Conservation (phyloP, 1,284 basidiomycete species). For the Tilletia caries region DNA sequence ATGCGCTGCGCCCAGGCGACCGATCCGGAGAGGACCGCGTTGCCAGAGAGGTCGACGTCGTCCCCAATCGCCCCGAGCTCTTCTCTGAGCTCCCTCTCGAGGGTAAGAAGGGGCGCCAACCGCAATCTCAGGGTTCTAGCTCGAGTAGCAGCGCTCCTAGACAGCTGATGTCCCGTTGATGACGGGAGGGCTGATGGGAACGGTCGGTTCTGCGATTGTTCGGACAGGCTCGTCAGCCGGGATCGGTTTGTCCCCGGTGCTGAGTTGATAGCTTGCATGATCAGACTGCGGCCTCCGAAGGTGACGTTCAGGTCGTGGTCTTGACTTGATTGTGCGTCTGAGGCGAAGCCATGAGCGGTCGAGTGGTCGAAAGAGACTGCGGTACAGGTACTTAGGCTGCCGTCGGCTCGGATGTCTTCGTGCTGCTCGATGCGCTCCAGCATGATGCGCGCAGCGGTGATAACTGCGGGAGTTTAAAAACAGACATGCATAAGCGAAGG, state of each 20-base stretch:
- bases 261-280: background rate
- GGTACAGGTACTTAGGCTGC: no score
- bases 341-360: no score
- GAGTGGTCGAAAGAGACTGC: no score
- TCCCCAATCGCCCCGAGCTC: constrained; percentile 14
- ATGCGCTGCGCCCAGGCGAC: background rate
- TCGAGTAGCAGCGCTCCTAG: no score
- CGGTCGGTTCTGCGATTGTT: no score
- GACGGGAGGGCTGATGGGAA: background rate
- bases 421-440: constrained; percentile 20
- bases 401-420: background rate
- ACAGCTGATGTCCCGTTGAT: background rate
- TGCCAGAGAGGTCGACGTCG: background rate
- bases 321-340: no score
- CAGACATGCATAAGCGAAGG: no score
- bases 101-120: constrained; percentile 16
- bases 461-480: constrained; percentile 7
- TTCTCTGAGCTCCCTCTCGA: constrained; percentile 2
- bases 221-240: background rate
- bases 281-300: background rate
- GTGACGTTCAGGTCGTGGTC: no score
- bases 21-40: background rate
- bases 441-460: constrained; percentile 22
- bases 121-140: constrained; percentile 1
- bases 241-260: background rate